Percentiles rank a stretch among this genome's conserved stretches.
phyloP scores from a whole-genome alignment of 345 rosid species.

The Hibiscus tridactylites region DNA sequence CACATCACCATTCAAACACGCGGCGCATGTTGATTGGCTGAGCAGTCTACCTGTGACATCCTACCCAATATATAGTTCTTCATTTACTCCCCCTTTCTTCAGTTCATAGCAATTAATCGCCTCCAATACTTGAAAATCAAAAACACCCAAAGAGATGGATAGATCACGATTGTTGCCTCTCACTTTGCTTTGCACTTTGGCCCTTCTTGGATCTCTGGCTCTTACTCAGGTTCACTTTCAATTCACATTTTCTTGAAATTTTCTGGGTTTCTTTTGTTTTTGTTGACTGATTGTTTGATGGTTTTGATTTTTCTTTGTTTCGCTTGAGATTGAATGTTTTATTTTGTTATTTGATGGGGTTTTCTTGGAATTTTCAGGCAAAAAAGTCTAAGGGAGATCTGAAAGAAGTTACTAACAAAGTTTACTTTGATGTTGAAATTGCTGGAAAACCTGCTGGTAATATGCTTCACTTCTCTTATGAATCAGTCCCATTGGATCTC shows the following conservation, averaged over 20 bases:
- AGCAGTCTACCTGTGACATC: not conserved
- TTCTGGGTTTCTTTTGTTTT: not conserved
- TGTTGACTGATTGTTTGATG: not conserved
- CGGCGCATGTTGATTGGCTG: not conserved
- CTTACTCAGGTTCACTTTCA: slow-evolving; percentile 36
- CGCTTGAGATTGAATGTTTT: not conserved
- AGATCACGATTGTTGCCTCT: slow-evolving; percentile 23
- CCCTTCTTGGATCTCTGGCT: slow-evolving; percentile 37
- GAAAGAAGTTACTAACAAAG: slow-evolving; percentile 76
- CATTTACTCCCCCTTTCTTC: not conserved
- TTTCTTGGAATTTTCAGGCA: slow-evolving; percentile 40
- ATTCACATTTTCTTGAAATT: not conserved
- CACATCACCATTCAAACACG: not conserved
- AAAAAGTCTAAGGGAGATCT: slow-evolving; percentile 52
- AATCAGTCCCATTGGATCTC: not conserved
- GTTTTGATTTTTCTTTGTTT: not conserved
- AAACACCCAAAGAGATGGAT: slow-evolving; percentile 30
- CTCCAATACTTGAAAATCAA: not conserved
- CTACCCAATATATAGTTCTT: not conserved
- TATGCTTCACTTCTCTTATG: slow-evolving; percentile 11
- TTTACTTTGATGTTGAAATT: slow-evolving; percentile 83
- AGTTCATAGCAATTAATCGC: not conserved
- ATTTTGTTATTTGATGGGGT: not conserved
- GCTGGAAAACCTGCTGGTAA: slow-evolving; percentile 88
- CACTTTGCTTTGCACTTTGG: slow-evolving; percentile 29